A percentile compares a stretch with the other conserved stretches of the same genome.
phyloP scores from a whole-genome alignment of 2,329 filamentous ascomycete species.

The Amylocarpus encephaloides region DNA sequence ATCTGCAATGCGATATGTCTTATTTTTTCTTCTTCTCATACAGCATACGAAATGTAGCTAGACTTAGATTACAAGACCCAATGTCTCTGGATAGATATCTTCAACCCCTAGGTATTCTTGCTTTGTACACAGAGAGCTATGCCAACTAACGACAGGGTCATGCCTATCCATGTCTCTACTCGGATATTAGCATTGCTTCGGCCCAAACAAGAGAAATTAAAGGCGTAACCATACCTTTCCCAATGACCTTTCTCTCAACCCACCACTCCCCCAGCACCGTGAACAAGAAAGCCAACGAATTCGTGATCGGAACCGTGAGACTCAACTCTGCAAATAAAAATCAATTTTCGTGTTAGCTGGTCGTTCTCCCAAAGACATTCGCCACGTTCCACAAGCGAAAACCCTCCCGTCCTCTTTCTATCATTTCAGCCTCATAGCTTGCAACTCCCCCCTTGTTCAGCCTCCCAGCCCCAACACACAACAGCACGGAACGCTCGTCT shows the following conservation, averaged over 20 bases:
- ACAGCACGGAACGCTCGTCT: neutral
- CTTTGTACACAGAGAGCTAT: conserved; percentile 79
- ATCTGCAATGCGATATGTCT: conserved; percentile 6
- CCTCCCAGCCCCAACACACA: neutral
- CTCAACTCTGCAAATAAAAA: conserved; percentile 61
- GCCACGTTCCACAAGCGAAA: neutral
- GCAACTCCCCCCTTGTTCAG: neutral
- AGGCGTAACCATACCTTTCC: conserved; percentile 52
- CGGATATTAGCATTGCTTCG: conserved; percentile 36
- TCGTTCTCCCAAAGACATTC: neutral
- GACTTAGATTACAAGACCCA: neutral
- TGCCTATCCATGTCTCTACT: conserved; percentile 79
- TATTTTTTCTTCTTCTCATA: conserved; percentile 8
- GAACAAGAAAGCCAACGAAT: conserved; percentile 91
- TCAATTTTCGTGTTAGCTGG: conserved; percentile 2
- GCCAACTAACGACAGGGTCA: conserved; percentile 70
- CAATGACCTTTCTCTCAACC: conserved; percentile 86
- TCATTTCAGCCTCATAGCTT: neutral
- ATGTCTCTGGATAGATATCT: neutral
- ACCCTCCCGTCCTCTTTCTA: neutral
- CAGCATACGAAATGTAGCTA: conserved; percentile 4
- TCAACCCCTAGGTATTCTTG: conserved; percentile 34
- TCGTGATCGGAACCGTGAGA: conserved; percentile 89
- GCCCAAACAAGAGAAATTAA: neutral
- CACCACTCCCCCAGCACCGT: conserved; percentile 94